phyloP scores from a whole-genome alignment of 257 asterid genomes.

The Verbena officinalis region DNA sequence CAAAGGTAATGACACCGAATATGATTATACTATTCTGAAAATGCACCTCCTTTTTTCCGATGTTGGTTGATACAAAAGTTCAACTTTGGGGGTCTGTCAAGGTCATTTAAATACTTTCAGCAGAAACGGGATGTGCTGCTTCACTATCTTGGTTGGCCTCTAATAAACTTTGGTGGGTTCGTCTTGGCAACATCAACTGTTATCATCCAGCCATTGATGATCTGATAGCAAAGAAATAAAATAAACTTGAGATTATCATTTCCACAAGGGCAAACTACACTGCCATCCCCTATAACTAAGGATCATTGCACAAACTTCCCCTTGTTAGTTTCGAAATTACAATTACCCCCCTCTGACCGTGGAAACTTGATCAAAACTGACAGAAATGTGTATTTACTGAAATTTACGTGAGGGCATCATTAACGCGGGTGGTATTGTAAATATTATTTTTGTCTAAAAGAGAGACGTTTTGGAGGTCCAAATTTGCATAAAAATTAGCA shows the following conservation, averaged over 20 bases:
- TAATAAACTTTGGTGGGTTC: slow-evolving; percentile 65
- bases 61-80: not conserved
- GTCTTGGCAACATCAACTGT: slow-evolving; percentile 85
- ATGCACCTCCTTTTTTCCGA: not conserved
- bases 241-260: slow-evolving; percentile 14
- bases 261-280: too few species aligned
- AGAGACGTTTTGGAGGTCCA: too few species aligned
- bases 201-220: slow-evolving; percentile 98
- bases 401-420: too few species aligned
- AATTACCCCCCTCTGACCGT: too few species aligned
- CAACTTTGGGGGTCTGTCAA: not conserved
- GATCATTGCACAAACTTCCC: too few species aligned
- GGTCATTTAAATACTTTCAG: not conserved
- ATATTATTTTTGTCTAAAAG: too few species aligned
- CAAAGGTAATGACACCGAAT: not conserved
- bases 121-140: not conserved
- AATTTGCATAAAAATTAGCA: too few species aligned
- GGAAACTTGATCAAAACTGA: too few species aligned
- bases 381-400: too few species aligned
- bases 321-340: too few species aligned
- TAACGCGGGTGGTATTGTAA: too few species aligned
- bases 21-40: not conserved
- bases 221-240: slow-evolving; percentile 46
- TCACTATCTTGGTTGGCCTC: slow-evolving; percentile 44
- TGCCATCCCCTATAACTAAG: too few species aligned